Conservation (phyloP, 345 rosid genomes). For the Acer campestre region DNA sequence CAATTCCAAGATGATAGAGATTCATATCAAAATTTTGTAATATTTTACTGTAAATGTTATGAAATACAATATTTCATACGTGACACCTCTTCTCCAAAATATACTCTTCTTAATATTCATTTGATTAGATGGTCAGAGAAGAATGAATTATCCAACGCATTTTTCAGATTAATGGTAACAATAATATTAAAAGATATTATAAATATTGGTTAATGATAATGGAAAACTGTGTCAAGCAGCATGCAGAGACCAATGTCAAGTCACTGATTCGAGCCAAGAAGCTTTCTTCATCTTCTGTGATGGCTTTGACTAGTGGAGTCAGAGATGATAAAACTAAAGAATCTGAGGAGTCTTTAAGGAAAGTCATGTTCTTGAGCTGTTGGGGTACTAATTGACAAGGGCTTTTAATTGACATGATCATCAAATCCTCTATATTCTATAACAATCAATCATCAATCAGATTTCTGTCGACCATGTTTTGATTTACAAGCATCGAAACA, state of each 20-base stretch:
- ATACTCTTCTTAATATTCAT: too few species aligned
- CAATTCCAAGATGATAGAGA: background rate
- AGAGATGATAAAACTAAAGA: background rate
- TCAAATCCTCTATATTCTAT: background rate
- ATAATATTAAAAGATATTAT: too few species aligned
- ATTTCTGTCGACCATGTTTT: background rate
- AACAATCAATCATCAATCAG: background rate
- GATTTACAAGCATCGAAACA: conserved; percentile 6
- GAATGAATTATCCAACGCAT: too few species aligned
- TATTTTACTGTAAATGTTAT: background rate
- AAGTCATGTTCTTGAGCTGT: conserved; percentile 54
- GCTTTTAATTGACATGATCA: background rate
- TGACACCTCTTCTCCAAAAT: too few species aligned
- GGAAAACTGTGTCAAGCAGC: conserved; percentile 13
- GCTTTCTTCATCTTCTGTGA: conserved; percentile 15
- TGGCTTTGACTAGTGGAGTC: conserved; percentile 2
- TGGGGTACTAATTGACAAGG: conserved; percentile 49
- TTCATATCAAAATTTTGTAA: background rate
- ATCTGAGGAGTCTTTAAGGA: conserved; percentile 43
- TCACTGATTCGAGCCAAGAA: conserved; percentile 19
- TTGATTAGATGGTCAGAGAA: background rate
- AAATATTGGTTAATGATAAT: too few species aligned
- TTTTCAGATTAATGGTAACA: too few species aligned
- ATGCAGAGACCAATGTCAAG: conserved; percentile 27
- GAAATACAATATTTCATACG: too few species aligned